Percentiles rank a stretch among this genome's conserved stretches.
Conservation (phyloP, 352 stramenopile genomes). For the Peronospora belbahrii region DNA sequence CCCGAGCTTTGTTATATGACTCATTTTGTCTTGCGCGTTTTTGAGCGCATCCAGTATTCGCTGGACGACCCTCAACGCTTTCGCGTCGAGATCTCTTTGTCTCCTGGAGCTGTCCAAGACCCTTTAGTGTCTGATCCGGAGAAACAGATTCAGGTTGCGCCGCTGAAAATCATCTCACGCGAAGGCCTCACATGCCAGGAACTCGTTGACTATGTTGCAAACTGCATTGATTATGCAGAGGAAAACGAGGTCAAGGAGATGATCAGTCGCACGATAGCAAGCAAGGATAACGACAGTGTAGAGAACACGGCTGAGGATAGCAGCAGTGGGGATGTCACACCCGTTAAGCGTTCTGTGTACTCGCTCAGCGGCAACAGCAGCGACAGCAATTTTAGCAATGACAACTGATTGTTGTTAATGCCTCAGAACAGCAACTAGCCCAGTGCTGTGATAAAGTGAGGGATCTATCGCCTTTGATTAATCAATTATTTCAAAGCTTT, state of each 20-base stretch:
- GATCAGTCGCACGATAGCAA: slow-evolving; percentile 22
- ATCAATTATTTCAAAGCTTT: too few species aligned
- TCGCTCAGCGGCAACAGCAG: slow-evolving; percentile 53
- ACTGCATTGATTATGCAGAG: slow-evolving; percentile 70
- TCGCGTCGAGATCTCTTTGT: slow-evolving; percentile 82
- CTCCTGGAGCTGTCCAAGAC: slow-evolving; percentile 66
- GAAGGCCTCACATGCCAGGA: slow-evolving; percentile 78
- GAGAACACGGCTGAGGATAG: slow-evolving; percentile 19
- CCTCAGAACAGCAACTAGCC: slow-evolving; percentile 9
- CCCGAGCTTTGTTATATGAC: slow-evolving; percentile 98
- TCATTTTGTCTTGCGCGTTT: slow-evolving; percentile 98
- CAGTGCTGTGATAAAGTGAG: slow-evolving; percentile 4
- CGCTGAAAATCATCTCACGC: slow-evolving; percentile 76
- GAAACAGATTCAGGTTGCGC: slow-evolving; percentile 62
- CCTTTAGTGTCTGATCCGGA: slow-evolving; percentile 47
- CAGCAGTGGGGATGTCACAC: slow-evolving; percentile 26
- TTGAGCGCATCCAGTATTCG: slow-evolving; percentile 87
- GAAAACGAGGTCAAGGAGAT: slow-evolving; percentile 40
- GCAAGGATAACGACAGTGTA: slow-evolving; percentile 20
- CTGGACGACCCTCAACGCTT: slow-evolving; percentile 67
- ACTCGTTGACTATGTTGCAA: slow-evolving; percentile 75
- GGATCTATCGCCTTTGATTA: slow-evolving; percentile 2
- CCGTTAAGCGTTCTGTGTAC: slow-evolving; percentile 48
- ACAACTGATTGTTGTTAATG: slow-evolving; percentile 11
- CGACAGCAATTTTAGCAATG: slow-evolving; percentile 37